These are phyloP conservation scores for Auriscalpium orientale DNA, from an alignment of 768 basidiomycete genomes.

Conservation along the genomic window DNA sequence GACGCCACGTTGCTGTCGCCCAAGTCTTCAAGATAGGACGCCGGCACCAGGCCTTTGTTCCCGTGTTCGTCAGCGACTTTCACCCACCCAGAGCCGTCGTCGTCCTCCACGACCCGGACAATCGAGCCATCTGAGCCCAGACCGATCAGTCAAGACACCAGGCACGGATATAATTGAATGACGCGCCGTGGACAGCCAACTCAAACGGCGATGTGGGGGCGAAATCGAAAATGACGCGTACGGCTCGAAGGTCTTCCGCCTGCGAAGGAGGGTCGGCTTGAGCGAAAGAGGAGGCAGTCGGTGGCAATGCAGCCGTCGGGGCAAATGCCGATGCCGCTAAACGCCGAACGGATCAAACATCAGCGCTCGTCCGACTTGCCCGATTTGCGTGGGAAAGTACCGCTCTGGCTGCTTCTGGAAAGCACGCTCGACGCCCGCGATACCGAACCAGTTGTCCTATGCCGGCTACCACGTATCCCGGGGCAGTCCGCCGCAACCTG, in stretches of 20 bases:
- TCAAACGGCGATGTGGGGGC: constrained; percentile 71
- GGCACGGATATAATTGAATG: constrained; percentile 1
- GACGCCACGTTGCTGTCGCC: constrained; percentile 17
- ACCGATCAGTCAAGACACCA: neutral
- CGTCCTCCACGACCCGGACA: constrained; percentile 67
- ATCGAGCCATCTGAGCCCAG: constrained; percentile 48
- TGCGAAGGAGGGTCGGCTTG: constrained; percentile 30
- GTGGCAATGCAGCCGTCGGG: constrained; percentile 14
- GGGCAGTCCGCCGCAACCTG: constrained; percentile 67
- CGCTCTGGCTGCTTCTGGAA: constrained; percentile 24
- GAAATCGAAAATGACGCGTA: constrained; percentile 70
- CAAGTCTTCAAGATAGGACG: constrained; percentile 58
- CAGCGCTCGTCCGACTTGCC: too few species aligned
- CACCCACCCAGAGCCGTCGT: constrained; percentile 84
- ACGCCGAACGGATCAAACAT: too few species aligned
- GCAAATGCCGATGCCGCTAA: neutral
- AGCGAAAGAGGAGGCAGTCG: constrained; percentile 54
- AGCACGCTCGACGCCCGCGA: constrained; percentile 27
- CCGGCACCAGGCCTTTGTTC: constrained; percentile 71
- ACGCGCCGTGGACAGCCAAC: constrained; percentile 54
- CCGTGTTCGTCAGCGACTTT: constrained; percentile 58
- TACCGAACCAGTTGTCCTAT: constrained; percentile 15
- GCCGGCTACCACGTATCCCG: constrained; percentile 21
- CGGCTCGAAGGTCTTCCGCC: constrained; percentile 41
- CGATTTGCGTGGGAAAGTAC: constrained; percentile 5